phyloP scores from a whole-genome alignment of 805 yeast species.

The Phaffomyces opuntiae region DNA sequence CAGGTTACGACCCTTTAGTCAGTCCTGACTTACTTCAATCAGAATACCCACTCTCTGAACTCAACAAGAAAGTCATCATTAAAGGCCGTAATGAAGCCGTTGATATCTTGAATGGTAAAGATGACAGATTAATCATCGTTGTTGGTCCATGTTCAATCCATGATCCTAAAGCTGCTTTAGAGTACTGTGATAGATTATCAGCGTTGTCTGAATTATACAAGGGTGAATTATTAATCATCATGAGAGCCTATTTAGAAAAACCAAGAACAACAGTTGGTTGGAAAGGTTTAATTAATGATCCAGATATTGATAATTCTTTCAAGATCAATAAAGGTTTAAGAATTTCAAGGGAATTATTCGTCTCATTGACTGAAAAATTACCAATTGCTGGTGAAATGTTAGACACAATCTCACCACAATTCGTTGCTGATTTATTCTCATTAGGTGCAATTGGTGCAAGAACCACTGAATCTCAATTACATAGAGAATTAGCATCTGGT shows the following conservation, averaged over 20 bases:
- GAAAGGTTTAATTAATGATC: slow-evolving; percentile 97
- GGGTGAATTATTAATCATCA: slow-evolving; percentile 75
- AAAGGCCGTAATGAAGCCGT: slow-evolving; percentile 72
- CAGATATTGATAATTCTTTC: slow-evolving; percentile 89
- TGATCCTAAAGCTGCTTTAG: slow-evolving; percentile 88
- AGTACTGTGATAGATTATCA: slow-evolving; percentile 66
- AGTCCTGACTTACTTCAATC: slow-evolving; percentile 91
- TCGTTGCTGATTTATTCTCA: slow-evolving; percentile 85
- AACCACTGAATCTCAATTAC: slow-evolving; percentile 96
- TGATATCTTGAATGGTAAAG: slow-evolving; percentile 68
- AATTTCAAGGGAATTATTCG: slow-evolving; percentile 81
- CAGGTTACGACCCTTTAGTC: slow-evolving; percentile 92
- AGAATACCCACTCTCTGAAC: slow-evolving; percentile 64
- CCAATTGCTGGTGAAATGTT: slow-evolving; percentile 98
- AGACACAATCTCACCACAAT: slow-evolving; percentile 96
- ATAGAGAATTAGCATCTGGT: slow-evolving; percentile 95
- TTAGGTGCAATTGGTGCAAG: slow-evolving; percentile 99
- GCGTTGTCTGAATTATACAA: slow-evolving; percentile 53
- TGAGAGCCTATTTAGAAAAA: slow-evolving; percentile 97
- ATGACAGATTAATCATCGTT: slow-evolving; percentile 81
- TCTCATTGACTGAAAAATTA: slow-evolving; percentile 69
- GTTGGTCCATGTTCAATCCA: slow-evolving; percentile 98
- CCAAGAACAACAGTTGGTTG: slow-evolving; percentile 99
- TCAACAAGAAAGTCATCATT: slow-evolving; percentile 55
- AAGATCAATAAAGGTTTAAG: slow-evolving; percentile 92